Evolutionary conservation across 2,329 filamentous ascomycete species (phyloP).

Genomic region (Cordyceps cateniannulata): DNA sequence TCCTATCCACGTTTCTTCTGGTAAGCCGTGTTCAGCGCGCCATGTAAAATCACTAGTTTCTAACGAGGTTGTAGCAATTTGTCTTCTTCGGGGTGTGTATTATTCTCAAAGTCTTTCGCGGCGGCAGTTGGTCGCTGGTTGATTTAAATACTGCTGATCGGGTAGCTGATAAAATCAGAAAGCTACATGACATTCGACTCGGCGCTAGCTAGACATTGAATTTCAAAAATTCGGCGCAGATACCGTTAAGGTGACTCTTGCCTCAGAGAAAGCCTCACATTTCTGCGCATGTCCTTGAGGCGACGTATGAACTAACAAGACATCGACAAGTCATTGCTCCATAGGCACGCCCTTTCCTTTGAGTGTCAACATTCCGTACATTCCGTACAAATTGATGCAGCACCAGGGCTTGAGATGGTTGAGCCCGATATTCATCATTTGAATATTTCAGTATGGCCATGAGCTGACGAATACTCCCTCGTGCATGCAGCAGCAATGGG

Average conservation of each 20-base stretch:
- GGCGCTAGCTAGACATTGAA: not conserved
- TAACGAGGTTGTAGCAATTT: not conserved
- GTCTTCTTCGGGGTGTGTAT: not conserved
- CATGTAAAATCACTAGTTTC: not conserved
- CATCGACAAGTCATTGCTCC: too few relatives aligned
- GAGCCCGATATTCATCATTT: too few relatives aligned
- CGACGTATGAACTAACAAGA: not conserved
- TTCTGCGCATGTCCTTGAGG: not conserved
- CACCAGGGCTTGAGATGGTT: too few relatives aligned
- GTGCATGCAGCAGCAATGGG: too few relatives aligned
- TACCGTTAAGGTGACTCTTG: not conserved
- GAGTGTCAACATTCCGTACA: too few relatives aligned
- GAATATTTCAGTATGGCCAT: too few relatives aligned
- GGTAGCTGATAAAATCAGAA: constrained; percentile 2
- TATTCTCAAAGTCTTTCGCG: not conserved
- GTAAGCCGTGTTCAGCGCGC: constrained; percentile 20
- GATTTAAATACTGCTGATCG: not conserved
- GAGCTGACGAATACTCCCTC: too few relatives aligned
- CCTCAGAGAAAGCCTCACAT: not conserved
- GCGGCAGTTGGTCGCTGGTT: not conserved
- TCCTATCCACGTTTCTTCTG: constrained; percentile 32
- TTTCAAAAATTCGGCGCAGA: not conserved
- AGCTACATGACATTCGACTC: constrained; percentile 4
- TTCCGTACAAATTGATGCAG: too few relatives aligned
- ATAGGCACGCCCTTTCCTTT: too few relatives aligned